Evolutionary conservation across 192 early-diverging fungal species (phyloP).

Genomic region (Thamnidium elegans): DNA sequence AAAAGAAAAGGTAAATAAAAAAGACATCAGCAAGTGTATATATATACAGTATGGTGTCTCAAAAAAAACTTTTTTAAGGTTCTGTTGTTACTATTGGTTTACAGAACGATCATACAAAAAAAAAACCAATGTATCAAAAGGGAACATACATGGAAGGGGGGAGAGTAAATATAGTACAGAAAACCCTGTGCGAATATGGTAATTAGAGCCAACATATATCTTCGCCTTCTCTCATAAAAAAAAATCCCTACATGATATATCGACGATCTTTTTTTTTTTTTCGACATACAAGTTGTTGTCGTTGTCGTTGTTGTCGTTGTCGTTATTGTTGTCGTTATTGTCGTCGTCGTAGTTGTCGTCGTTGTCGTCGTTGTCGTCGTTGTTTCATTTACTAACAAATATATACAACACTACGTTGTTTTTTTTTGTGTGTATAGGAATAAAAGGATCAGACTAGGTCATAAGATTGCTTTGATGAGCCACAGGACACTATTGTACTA

Average conservation of each 20-base stretch:
- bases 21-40: not conserved
- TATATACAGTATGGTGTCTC: not conserved
- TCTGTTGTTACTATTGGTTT: not conserved
- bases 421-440: not conserved
- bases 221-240: no score
- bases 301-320: not conserved
- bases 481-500: no score
- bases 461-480: no score
- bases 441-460: no score
- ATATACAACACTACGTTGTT: no score
- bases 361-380: not conserved
- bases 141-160: no score
- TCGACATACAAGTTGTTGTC: not conserved
- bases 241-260: no score
- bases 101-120: not conserved
- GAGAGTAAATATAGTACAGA: not conserved
- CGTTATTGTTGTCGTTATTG: no score
- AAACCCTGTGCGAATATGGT: conserved; percentile 14
- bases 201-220: not conserved
- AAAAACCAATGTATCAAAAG: not conserved
- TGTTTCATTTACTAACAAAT: not conserved
- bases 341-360: not conserved
- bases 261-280: not conserved
- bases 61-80: not conserved
- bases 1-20: conserved; percentile 2